Evolutionary conservation across 2,329 filamentous ascomycete genomes (phyloP).

Genomic region (Fusarium tricinctum): DNA sequence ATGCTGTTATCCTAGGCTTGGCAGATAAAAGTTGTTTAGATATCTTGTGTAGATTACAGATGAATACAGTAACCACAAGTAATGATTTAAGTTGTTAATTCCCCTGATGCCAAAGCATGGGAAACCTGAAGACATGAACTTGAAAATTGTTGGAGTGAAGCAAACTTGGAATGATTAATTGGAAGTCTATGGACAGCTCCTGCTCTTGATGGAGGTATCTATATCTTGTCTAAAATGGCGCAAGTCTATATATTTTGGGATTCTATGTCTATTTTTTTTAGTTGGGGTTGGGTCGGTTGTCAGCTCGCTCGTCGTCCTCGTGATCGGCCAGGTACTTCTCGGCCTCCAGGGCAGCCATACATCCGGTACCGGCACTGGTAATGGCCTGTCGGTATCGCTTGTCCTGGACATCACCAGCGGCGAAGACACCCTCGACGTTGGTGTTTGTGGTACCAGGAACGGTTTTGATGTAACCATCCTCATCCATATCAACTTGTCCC

Average conservation of each 20-base stretch:
- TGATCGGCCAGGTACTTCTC: slow-evolving; percentile 91
- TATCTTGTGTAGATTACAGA: slow-evolving; percentile 3
- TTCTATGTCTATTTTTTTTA: slow-evolving; percentile 31
- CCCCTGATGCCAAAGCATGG: not conserved
- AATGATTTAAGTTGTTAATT: slow-evolving; percentile 24
- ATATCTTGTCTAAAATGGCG: slow-evolving; percentile 41
- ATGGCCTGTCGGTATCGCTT: slow-evolving; percentile 98
- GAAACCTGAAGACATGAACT: not conserved
- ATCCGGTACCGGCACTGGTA: slow-evolving; percentile 95
- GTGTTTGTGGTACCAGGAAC: slow-evolving; percentile 90
- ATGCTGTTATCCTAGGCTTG: slow-evolving; percentile 28
- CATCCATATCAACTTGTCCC: slow-evolving; percentile 88
- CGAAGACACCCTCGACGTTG: slow-evolving; percentile 91
- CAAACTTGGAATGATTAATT: slow-evolving; percentile 29
- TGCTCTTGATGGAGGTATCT: slow-evolving; percentile 37
- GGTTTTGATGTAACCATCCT: slow-evolving; percentile 91
- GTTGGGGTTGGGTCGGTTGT: slow-evolving; percentile 33
- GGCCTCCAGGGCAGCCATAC: slow-evolving; percentile 94
- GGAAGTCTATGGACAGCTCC: slow-evolving; percentile 34
- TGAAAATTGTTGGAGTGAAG: not conserved
- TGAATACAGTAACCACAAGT: slow-evolving; percentile 8
- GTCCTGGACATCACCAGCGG: slow-evolving; percentile 97
- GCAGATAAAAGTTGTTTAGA: slow-evolving; percentile 22
- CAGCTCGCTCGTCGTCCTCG: slow-evolving; percentile 59
- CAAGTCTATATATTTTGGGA: slow-evolving; percentile 40